Evolutionary conservation across 2,329 filamentous ascomycete species (phyloP).

Genomic region (Talaromyces marneffei): DNA sequence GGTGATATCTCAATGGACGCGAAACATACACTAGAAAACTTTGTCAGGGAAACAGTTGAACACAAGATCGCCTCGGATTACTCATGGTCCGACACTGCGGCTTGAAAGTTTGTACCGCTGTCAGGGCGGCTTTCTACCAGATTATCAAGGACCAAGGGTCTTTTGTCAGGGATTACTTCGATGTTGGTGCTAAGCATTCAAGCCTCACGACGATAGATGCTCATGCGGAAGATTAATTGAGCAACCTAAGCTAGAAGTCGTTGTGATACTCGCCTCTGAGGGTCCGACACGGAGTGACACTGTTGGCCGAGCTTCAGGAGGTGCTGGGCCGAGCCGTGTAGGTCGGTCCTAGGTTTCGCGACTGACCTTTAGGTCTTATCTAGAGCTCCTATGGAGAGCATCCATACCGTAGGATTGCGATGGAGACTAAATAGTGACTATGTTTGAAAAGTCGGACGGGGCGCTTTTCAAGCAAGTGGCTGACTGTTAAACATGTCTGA

Average conservation of each 20-base stretch:
- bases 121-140: not conserved
- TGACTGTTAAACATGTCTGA: not conserved
- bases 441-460: not conserved
- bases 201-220: not conserved
- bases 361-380: not conserved
- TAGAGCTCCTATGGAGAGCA: not conserved
- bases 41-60: slow-evolving; percentile 58
- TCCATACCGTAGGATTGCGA: not conserved
- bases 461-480: not conserved
- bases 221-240: not conserved
- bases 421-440: not conserved
- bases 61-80: slow-evolving; percentile 45
- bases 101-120: slow-evolving; percentile 21
- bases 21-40: slow-evolving; percentile 49
- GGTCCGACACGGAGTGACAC: not conserved
- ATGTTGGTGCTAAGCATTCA: not conserved
- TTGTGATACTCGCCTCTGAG: not conserved
- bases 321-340: not conserved
- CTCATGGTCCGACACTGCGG: slow-evolving; percentile 33
- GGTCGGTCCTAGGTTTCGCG: not conserved
- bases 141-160: not conserved
- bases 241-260: not conserved
- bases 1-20: slow-evolving; percentile 43
- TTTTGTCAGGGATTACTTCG: not conserved
- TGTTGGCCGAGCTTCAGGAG: not conserved